Percentiles rank a stretch among this genome's conserved stretches.
These are phyloP conservation scores for Centrapalus pauciflorus DNA, from an alignment of 129 eudicot genomes.

Conservation along the genomic window DNA sequence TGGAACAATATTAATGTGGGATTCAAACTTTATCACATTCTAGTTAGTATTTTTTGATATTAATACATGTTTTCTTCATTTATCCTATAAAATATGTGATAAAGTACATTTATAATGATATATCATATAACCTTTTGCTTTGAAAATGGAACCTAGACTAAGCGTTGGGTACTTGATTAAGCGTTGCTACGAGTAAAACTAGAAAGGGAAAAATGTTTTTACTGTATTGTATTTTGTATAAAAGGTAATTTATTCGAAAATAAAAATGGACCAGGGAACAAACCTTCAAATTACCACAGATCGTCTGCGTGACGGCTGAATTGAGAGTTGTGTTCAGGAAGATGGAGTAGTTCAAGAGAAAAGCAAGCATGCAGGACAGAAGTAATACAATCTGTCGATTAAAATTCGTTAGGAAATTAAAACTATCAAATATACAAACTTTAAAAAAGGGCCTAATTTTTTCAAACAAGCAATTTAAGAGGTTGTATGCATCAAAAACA, in stretches of 20 bases:
- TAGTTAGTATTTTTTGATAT: not conserved
- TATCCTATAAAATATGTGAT: not conserved
- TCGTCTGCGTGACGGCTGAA: constrained; percentile 96
- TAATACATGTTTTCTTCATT: not conserved
- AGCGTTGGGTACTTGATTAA: no score
- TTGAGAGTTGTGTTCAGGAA: constrained; percentile 95
- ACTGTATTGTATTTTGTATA: not conserved
- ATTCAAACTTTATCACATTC: not conserved
- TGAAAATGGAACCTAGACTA: not conserved
- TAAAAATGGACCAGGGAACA: constrained; percentile 11
- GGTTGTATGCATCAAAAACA: no score
- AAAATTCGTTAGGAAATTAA: not conserved
- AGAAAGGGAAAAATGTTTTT: not conserved
- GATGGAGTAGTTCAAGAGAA: constrained; percentile 74
- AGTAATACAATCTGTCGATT: constrained; percentile 62
- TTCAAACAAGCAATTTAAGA: no score
- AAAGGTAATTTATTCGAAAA: not conserved
- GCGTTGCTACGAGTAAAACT: no score
- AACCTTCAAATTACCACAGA: constrained; percentile 97
- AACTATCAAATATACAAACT: not conserved
- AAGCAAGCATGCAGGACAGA: constrained; percentile 83
- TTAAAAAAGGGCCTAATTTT: no score
- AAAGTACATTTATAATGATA: not conserved
- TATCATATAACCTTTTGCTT: not conserved
- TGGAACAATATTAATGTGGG: no score